Evolutionary conservation across 345 rosid genomes (phyloP).

Genomic region (Eucalyptus pauciflora): DNA sequence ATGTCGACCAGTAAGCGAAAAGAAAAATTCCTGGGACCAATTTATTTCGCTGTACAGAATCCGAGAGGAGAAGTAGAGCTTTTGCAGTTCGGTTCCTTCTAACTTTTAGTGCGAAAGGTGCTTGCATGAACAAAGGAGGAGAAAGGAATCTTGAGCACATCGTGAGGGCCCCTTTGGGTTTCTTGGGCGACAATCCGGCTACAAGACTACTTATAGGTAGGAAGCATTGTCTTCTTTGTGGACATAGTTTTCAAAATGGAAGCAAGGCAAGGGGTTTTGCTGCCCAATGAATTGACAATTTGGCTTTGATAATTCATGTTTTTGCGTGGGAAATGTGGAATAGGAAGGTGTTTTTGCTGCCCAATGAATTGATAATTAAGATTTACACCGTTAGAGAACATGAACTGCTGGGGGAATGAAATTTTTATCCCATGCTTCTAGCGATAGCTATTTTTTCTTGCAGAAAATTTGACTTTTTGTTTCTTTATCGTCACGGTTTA

Average conservation of each 20-base stretch:
- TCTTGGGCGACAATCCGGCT: not conserved
- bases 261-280: not conserved
- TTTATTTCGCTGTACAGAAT: not conserved
- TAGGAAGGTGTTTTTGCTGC: not conserved
- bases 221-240: not conserved
- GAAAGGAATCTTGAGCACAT: not conserved
- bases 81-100: not conserved
- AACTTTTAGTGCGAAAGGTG: not conserved
- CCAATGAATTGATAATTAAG: not conserved
- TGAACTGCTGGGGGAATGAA: not conserved
- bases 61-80: not conserved
- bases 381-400: not conserved
- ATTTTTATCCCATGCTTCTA: not conserved
- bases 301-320: not conserved
- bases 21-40: not conserved
- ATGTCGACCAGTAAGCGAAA: not conserved
- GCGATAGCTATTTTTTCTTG: not conserved
- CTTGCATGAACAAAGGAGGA: not conserved
- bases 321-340: not conserved
- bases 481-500: accelerated
- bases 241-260: not conserved
- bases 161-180: not conserved
- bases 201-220: not conserved
- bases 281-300: not conserved
- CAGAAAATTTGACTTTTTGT: not conserved